Evolutionary conservation across 1,284 basidiomycete genomes (phyloP).

Genomic region (Entoloma clypeatum): DNA sequence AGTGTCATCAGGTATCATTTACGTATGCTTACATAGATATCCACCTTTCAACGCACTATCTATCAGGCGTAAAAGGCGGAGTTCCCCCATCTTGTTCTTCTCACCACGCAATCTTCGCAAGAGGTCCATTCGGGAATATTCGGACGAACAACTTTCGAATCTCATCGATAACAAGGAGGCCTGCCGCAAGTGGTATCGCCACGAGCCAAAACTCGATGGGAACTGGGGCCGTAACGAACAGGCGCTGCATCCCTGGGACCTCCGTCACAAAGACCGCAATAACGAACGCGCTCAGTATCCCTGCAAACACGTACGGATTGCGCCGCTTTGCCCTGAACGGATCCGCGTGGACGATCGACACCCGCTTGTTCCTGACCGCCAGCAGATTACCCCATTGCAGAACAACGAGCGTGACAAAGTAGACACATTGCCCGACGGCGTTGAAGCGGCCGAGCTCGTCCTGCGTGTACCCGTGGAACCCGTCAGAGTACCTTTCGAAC

Average conservation of each 20-base stretch:
- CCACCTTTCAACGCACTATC: no score
- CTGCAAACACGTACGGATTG: slow-evolving; percentile 15
- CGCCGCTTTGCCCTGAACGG: slow-evolving; percentile 17
- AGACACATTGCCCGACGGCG: slow-evolving; percentile 14
- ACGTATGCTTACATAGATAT: no score
- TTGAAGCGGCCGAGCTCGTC: slow-evolving; percentile 12
- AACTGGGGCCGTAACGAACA: slow-evolving; percentile 16
- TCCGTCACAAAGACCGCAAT: slow-evolving; percentile 20
- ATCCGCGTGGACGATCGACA: slow-evolving; percentile 19
- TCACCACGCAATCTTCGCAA: slow-evolving; percentile 19
- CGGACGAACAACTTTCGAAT: slow-evolving; percentile 18
- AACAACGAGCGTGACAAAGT: slow-evolving; percentile 19
- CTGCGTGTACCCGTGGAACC: slow-evolving; percentile 12
- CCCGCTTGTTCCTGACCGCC: slow-evolving; percentile 19
- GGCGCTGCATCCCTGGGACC: slow-evolving; percentile 15
- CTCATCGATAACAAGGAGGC: slow-evolving; percentile 17
- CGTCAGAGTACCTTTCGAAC: slow-evolving; percentile 18
- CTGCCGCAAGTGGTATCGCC: slow-evolving; percentile 16
- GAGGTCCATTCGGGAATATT: slow-evolving; percentile 15
- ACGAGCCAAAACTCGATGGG: slow-evolving; percentile 20
- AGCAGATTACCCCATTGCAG: slow-evolving; percentile 22
- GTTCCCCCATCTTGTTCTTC: no score
- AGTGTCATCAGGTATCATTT: no score
- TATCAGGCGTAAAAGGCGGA: no score
- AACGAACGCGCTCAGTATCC: slow-evolving; percentile 12